Evolutionary conservation across 2,329 filamentous ascomycete species (phyloP).

Genomic region (Capronia epimyces): DNA sequence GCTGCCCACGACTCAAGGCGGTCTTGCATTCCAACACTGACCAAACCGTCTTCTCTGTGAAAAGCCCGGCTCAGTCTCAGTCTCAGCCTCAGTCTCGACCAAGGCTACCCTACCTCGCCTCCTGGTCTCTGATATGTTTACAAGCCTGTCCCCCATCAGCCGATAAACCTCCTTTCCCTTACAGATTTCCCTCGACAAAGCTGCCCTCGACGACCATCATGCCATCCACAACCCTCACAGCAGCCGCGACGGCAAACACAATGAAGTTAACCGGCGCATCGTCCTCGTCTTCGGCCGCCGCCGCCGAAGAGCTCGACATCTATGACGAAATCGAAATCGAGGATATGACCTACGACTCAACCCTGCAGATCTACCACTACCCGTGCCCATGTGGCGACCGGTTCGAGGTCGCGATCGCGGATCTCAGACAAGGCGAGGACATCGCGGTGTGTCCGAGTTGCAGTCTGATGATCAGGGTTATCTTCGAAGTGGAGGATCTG

Average conservation of each 20-base stretch:
- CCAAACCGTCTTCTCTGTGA: too few species aligned
- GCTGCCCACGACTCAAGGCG: too few species aligned
- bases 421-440: constrained; percentile 82
- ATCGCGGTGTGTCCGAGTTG: constrained; percentile 97
- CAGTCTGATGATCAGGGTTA: constrained; percentile 91
- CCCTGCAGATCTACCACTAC: constrained; percentile 84
- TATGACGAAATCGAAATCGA: constrained; percentile 99
- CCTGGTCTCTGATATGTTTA: too few species aligned
- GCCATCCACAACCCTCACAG: constrained; percentile 11
- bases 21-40: too few species aligned
- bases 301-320: constrained; percentile 59
- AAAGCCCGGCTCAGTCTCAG: too few species aligned
- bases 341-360: constrained; percentile 87
- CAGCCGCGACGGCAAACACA: constrained; percentile 9
- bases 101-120: too few species aligned
- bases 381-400: constrained; percentile 96
- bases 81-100: too few species aligned
- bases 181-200: background rate
- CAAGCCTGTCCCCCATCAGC: background rate
- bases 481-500: constrained; percentile 71
- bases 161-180: background rate
- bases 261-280: background rate
- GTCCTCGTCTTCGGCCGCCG: background rate
- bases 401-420: constrained; percentile 82
- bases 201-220: background rate